Base-by-base conservation (phyloP, 129 eudicot species). In the Flaveria robusta region DNA sequence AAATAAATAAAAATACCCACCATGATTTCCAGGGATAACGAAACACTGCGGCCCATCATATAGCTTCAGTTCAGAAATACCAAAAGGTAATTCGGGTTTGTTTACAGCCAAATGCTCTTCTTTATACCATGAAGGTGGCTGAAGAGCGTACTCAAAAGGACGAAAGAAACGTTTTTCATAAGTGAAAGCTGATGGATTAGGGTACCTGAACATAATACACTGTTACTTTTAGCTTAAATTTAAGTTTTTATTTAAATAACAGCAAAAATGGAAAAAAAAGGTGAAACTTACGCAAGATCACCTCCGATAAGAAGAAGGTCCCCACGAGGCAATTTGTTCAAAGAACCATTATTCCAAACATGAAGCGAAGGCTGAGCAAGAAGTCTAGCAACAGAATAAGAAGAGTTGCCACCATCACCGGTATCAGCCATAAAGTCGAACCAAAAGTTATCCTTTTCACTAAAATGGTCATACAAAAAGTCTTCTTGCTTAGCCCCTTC, bases 341-440 rank as follows among this genome's bases (percentile, higher is more conserved):
- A 54, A 11, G 86, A 72, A 79, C 70, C 88, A 24, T 72, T 80
- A 73, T 31, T 63, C 10, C 70, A 83, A 51, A 81, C 76, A 51
- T 78, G 66, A 72, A 94, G 77, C 50, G 89, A 72, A 60, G 96
- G 97, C 70, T 94, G 99, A 66, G 99, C 99, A 72, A 94, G 96
- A 74, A 94, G 92, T 56, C 86, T 76, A 68, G 99, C 97, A 34
- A 94, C 92, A 77, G 85, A 78, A 68, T 91, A 94, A 31, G 97
- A 84, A 15, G 99, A 89, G 75, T 94, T 94, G 66, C 99, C 99
- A 54, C 99, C 97, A 39, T 94, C 99, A 74, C 99, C 99, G 49
- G 99, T 94, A 81, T 94, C 99, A 24, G 99, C 99, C 99, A 94
- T 94, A 71, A 94, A 94, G 80, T 94, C 99, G 74, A 94, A 91